A percentile compares a stretch with the other conserved stretches of the same genome.
Conservation (phyloP, 2,329 filamentous ascomycete genomes). For the Aureobasidium mangrovei region DNA sequence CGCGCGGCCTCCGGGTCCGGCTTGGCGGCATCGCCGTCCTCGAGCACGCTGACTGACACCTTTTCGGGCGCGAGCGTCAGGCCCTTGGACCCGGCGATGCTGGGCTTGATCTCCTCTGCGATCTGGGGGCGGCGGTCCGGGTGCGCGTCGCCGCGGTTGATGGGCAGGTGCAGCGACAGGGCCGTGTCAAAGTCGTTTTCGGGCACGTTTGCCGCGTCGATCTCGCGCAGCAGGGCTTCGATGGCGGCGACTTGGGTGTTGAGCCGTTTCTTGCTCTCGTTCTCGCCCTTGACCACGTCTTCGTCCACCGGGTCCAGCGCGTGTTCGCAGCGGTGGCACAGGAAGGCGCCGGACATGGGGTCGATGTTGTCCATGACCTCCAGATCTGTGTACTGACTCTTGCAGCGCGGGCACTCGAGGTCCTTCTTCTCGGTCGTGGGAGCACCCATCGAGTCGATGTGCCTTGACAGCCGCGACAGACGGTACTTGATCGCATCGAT, state of each 20-base stretch:
- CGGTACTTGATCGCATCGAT: conserved; percentile 96
- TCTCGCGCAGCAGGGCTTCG: conserved; percentile 64
- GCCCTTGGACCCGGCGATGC: conserved; percentile 27
- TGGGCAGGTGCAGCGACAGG: conserved; percentile 52
- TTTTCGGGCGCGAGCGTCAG: conserved; percentile 28
- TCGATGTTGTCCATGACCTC: conserved; percentile 75
- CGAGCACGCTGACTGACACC: conserved; percentile 27
- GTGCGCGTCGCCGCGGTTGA: conserved; percentile 58
- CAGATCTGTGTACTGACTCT: conserved; percentile 78
- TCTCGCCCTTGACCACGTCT: conserved; percentile 46
- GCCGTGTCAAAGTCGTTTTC: conserved; percentile 65
- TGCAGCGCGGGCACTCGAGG: conserved; percentile 74
- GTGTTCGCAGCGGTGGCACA: conserved; percentile 69
- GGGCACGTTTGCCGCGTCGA: conserved; percentile 66
- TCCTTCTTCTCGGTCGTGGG: conserved; percentile 80
- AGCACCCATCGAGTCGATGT: conserved; percentile 74
- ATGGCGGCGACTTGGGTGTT: conserved; percentile 76
- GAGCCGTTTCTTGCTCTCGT: conserved; percentile 61
- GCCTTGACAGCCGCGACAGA: conserved; percentile 78
- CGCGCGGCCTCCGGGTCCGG: conserved; percentile 19
- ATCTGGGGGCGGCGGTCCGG: conserved; percentile 37
- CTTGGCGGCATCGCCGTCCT: conserved; percentile 26
- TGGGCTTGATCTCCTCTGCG: conserved; percentile 26
- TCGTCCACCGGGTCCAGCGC: conserved; percentile 53
- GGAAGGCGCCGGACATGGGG: conserved; percentile 46